Evolutionary conservation across 2,329 filamentous ascomycete genomes (phyloP).

Genomic region (Talaromyces sp.): DNA sequence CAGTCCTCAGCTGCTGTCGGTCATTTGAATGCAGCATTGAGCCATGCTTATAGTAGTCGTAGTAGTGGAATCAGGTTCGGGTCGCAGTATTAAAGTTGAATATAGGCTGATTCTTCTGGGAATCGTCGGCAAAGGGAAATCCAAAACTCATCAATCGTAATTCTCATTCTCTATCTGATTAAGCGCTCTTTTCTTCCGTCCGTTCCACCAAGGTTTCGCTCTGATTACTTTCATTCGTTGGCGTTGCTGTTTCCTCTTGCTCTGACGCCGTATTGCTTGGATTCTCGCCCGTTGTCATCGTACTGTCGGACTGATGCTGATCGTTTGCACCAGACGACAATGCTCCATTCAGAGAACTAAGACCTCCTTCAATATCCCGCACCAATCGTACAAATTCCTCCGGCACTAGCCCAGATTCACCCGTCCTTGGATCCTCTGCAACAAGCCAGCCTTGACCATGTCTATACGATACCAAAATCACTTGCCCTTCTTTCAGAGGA

Average conservation of each 20-base stretch:
- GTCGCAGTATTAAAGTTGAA: too few species aligned
- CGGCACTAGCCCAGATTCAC: slow-evolving; percentile 87
- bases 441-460: slow-evolving; percentile 97
- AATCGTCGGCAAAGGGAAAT: neutral
- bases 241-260: neutral
- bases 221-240: slow-evolving; percentile 3
- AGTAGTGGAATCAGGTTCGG: too few species aligned
- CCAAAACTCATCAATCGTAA: slow-evolving; percentile 1
- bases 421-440: slow-evolving; percentile 89
- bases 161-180: slow-evolving; percentile 2
- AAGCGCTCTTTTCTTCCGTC: neutral
- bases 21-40: too few species aligned
- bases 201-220: neutral
- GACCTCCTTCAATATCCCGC: slow-evolving; percentile 86
- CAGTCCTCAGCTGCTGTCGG: too few species aligned
- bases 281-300: neutral
- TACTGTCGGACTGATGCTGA: slow-evolving; percentile 36
- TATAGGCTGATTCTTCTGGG: too few species aligned
- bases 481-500: slow-evolving; percentile 85
- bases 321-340: slow-evolving; percentile 42
- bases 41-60: too few species aligned
- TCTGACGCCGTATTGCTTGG: neutral
- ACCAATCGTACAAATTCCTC: slow-evolving; percentile 93
- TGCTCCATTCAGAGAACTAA: slow-evolving; percentile 63
- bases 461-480: slow-evolving; percentile 92